phyloP scores from a whole-genome alignment of 257 asterid species.

The Pogostemon cablin region DNA sequence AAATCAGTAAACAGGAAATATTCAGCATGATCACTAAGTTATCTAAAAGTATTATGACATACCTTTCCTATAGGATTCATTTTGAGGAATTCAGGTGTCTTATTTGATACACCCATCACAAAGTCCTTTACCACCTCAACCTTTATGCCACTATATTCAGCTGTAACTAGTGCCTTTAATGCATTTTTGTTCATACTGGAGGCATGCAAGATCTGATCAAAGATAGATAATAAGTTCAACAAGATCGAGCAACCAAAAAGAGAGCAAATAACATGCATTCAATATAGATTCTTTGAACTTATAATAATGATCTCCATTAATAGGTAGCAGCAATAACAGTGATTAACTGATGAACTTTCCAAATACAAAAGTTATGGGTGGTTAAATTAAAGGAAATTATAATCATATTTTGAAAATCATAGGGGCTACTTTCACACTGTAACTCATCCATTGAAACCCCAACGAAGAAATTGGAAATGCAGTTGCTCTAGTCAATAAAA shows the following conservation, averaged over 20 bases:
- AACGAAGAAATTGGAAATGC: background rate
- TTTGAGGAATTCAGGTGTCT: conserved; percentile 72
- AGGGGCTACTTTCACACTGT: background rate
- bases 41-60: background rate
- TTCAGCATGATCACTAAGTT: background rate
- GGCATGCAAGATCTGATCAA: conserved; percentile 58
- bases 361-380: background rate
- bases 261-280: background rate
- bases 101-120: conserved; percentile 70
- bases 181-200: conserved; percentile 51
- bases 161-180: conserved; percentile 59
- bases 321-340: background rate
- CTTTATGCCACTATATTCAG: conserved; percentile 65
- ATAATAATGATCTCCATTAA: background rate
- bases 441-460: conserved; percentile 7
- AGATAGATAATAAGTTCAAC: conserved; percentile 20
- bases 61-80: conserved; percentile 92
- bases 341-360: background rate
- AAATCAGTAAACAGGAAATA: background rate
- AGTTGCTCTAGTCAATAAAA: background rate
- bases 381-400: background rate
- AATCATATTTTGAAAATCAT: background rate
- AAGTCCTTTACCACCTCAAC: conserved; percentile 61
- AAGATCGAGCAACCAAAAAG: conserved; percentile 4
- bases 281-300: conserved; percentile 5